Evolutionary conservation across 1,284 basidiomycete species (phyloP), one percentile per base, ranked within the genome.

Genomic region (Omphalotus olearius): DNA sequence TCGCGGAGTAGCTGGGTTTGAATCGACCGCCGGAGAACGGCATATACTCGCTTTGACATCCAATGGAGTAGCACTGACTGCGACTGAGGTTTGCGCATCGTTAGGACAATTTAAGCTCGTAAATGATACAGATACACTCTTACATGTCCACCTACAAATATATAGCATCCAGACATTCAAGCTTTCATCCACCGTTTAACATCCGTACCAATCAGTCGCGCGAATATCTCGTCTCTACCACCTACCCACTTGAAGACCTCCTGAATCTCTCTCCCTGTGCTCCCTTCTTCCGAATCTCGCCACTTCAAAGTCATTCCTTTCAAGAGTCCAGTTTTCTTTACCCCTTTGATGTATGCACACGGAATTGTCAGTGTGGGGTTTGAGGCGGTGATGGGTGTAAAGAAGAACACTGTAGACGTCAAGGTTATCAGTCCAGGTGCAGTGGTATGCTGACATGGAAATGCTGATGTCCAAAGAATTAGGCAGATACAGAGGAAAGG

Each of bases 201-300:
- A 18, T 69, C 68, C 57, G 68, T 67, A 13, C 80, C 79, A n/a
- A 85, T 70, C n/a, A 87, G 71, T 48, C 81, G 68, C 37, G 81
- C 80, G 62, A 87, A 87, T 14, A 86, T 63, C 47, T 86, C 83
- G 62, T 86, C 82, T 9, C 83, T 75, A 7, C 69, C 72, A 20
- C 75, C 77, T 41, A 86, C 73, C 77, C 80, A 83, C 18, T 68
- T 56, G 61, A 87, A 85, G 36, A 44, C 45, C 57, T 68, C 78
- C 51, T 79, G 82, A 47, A 77, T 74, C 48, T 67, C 72, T 47
- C 71, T 68, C 46, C 64, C 64, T 17, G n/a, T 18, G 14, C 17
- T 23, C 17, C 59, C 61, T 28, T 67, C 60, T 4, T 58, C 52
- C 33, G 62, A 60, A 6, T 70, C 64, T n/a, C 52, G 53, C 75